These are phyloP conservation scores for Castanea sativa DNA, from an alignment of 306 rosid genomes.

Conservation along the genomic window DNA sequence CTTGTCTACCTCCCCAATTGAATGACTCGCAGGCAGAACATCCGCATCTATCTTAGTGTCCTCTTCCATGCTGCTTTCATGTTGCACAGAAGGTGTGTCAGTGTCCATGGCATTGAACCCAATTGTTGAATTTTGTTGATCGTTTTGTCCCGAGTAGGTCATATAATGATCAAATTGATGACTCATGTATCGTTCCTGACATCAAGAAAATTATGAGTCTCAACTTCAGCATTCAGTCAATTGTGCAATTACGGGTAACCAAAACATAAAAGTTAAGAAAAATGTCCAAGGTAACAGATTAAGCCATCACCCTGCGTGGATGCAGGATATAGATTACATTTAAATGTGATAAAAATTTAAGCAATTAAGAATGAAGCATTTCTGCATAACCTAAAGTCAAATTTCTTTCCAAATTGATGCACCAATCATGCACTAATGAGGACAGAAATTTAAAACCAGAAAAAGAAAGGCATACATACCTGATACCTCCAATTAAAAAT, in stretches of 20 bases:
- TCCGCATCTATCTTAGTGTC: neutral
- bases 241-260: neutral
- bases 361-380: neutral
- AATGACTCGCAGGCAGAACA: neutral
- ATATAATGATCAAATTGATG: neutral
- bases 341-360: too few relatives aligned
- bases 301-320: neutral
- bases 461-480: constrained; percentile 61
- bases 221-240: neutral
- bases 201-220: neutral
- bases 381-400: neutral
- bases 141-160: neutral
- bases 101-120: neutral
- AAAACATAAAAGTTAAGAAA: neutral
- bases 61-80: neutral
- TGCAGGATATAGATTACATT: neutral
- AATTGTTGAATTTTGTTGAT: neutral
- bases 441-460: neutral
- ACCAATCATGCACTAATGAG: neutral
- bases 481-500: constrained; percentile 65
- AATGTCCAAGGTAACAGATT: neutral
- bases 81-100: neutral
- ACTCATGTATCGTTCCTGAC: neutral
- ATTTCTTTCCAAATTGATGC: neutral
- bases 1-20: neutral